phyloP scores from a whole-genome alignment of 2,329 filamentous ascomycete species.

The Cadophora luteo-olivacea region DNA sequence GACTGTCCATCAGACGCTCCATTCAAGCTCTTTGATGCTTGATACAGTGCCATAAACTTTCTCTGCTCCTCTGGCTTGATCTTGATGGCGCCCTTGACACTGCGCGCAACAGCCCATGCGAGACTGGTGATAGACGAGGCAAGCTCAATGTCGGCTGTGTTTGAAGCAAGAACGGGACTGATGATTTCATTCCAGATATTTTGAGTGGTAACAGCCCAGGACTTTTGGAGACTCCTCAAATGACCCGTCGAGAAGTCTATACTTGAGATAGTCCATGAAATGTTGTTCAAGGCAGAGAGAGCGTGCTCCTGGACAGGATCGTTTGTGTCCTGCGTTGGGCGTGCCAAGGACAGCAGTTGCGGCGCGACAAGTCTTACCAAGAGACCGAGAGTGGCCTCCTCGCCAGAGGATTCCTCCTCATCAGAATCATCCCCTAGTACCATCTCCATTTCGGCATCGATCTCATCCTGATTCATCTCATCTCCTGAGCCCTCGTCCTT shows the following conservation, averaged over 20 bases:
- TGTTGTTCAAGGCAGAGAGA: conserved; percentile 68
- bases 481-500: conserved; percentile 50
- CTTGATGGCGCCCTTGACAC: conserved; percentile 56
- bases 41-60: conserved; percentile 70
- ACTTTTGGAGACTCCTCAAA: conserved; percentile 53
- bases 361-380: conserved; percentile 43
- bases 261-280: conserved; percentile 69
- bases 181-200: conserved; percentile 65
- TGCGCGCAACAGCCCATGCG: conserved; percentile 69
- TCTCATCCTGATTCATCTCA: conserved; percentile 61
- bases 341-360: conserved; percentile 37
- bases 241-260: conserved; percentile 65
- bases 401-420: conserved; percentile 47
- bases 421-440: conserved; percentile 57
- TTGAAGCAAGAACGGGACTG: conserved; percentile 61
- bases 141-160: conserved; percentile 65
- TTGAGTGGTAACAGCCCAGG: conserved; percentile 61
- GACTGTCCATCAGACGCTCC: conserved; percentile 30
- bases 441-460: conserved; percentile 70
- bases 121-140: conserved; percentile 70
- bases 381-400: conserved; percentile 40
- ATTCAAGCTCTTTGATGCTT: conserved; percentile 56
- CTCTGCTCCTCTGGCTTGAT: conserved; percentile 60
- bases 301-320: conserved; percentile 58
- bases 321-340: conserved; percentile 37